phyloP scores from a whole-genome alignment of 83 land plant species.

The Diphasiastrum complanatum region DNA sequence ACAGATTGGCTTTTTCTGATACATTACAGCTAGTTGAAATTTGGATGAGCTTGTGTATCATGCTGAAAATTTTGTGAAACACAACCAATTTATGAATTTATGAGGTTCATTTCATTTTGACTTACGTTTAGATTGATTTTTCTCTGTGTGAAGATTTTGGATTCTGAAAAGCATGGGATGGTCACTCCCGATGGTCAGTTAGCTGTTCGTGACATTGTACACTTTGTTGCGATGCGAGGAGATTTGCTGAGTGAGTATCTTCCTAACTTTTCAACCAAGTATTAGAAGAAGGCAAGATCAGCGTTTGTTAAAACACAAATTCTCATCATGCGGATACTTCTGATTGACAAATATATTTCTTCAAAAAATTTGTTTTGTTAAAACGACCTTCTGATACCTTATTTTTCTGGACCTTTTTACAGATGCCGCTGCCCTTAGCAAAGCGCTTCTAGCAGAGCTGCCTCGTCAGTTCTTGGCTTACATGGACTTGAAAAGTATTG shows the following conservation, averaged over 20 bases:
- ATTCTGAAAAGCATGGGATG: constrained; percentile 23
- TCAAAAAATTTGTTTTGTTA: neutral
- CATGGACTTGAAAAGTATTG: constrained; percentile 51
- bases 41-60: neutral
- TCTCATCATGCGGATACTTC: too few relatives aligned
- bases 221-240: constrained; percentile 76
- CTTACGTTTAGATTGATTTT: too few relatives aligned
- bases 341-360: too few relatives aligned
- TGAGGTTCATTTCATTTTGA: neutral
- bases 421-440: constrained; percentile 46
- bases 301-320: constrained; percentile 1
- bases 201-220: constrained; percentile 85
- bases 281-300: neutral
- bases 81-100: neutral
- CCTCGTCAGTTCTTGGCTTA: constrained; percentile 67
- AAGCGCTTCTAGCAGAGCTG: constrained; percentile 61
- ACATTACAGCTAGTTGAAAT: neutral
- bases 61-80: neutral
- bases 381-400: neutral
- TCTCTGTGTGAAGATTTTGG: constrained; percentile 21
- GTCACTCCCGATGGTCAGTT: constrained; percentile 59
- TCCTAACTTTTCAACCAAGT: neutral
- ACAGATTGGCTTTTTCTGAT: neutral
- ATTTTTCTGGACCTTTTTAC: constrained; percentile 18
- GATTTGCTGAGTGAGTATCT: constrained; percentile 53